These are phyloP conservation scores for Scutellaria minor DNA, from an alignment of 257 asterid genomes.

Conservation along the genomic window DNA sequence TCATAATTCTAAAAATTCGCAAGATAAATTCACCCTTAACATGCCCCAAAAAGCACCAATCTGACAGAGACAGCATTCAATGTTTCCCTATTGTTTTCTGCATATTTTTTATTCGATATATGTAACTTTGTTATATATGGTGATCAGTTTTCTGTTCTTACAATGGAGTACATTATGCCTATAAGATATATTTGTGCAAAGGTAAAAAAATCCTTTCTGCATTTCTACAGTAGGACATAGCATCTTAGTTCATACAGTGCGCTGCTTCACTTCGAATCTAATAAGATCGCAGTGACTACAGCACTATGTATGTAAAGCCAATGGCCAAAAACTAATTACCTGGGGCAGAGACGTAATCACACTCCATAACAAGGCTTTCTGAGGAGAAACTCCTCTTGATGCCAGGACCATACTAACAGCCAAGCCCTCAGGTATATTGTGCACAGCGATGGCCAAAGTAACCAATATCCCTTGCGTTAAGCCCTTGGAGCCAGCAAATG, in stretches of 20 bases:
- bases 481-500: conserved; percentile 98
- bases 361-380: conserved; percentile 97
- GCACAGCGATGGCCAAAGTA: conserved; percentile 99
- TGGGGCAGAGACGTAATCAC: conserved; percentile 94
- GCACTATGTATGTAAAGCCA: conserved; percentile 3
- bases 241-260: conserved; percentile 4
- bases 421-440: conserved; percentile 97
- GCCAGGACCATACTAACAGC: conserved; percentile 99
- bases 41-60: background rate
- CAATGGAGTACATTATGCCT: conserved; percentile 18
- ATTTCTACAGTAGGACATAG: background rate
- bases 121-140: background rate
- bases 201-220: background rate
- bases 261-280: conserved; percentile 14
- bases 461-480: conserved; percentile 89
- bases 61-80: background rate
- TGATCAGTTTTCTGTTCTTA: conserved; percentile 8
- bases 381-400: conserved; percentile 97
- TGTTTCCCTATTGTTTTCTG: background rate
- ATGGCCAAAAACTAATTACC: conserved; percentile 46
- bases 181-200: conserved; percentile 1
- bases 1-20: conserved; percentile 4
- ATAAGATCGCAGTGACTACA: background rate
- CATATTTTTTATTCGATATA: background rate
- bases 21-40: background rate